These are phyloP conservation scores for Cydonia oblonga DNA, from an alignment of 331 rosid genomes.

Conservation along the genomic window DNA sequence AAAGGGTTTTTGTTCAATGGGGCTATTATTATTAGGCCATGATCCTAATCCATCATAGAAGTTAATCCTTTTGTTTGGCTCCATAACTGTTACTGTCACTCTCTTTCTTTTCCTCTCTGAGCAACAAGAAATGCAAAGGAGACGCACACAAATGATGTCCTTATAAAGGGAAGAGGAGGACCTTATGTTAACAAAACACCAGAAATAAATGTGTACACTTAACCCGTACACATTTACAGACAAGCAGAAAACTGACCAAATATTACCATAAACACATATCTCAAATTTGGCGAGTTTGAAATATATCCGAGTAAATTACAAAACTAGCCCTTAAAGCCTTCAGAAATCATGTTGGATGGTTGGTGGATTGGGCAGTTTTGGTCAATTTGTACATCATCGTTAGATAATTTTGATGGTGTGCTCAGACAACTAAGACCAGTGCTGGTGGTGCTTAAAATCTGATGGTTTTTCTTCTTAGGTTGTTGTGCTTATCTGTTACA, in stretches of 20 bases:
- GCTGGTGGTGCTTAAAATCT: neutral
- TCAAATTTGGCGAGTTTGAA: no score
- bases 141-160: neutral
- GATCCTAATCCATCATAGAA: neutral
- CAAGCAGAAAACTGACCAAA: constrained; percentile 14
- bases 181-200: neutral
- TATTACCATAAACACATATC: neutral
- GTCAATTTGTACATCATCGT: neutral
- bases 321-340: neutral
- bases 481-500: neutral
- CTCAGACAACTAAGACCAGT: no score
- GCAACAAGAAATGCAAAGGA: neutral
- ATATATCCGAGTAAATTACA: neutral
- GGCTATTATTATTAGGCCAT: neutral
- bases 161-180: constrained; percentile 4
- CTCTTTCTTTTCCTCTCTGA: neutral
- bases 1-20: neutral
- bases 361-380: neutral
- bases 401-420: neutral
- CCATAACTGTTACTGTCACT: neutral
- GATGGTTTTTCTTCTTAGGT: neutral
- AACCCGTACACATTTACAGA: constrained; percentile 2
- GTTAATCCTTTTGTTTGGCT: neutral
- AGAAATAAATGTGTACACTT: neutral
- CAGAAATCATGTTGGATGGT: neutral